Evolutionary conservation across 2,329 filamentous ascomycete species (phyloP).

Genomic region (Ophioceras dolichostomum): DNA sequence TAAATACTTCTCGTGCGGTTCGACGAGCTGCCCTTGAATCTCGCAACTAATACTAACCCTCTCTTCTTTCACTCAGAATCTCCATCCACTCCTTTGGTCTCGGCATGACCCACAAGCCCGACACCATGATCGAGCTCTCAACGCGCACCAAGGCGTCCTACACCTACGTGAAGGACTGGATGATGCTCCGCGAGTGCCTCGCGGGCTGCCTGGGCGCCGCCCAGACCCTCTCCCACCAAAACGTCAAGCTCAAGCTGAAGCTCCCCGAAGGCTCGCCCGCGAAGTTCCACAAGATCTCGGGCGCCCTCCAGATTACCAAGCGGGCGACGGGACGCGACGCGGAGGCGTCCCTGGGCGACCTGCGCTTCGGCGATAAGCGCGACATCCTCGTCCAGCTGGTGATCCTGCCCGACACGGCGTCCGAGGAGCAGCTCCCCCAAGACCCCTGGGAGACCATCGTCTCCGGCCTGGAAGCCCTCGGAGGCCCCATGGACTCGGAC

Average conservation of each 20-base stretch:
- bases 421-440: conserved; percentile 75
- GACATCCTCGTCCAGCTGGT: conserved; percentile 91
- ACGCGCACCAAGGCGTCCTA: conserved; percentile 94
- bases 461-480: conserved; percentile 84
- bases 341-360: conserved; percentile 80
- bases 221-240: conserved; percentile 94
- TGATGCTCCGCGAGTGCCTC: conserved; percentile 96
- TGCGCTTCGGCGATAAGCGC: conserved; percentile 88
- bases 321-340: conserved; percentile 89
- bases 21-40: not conserved
- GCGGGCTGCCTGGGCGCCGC: conserved; percentile 86
- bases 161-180: conserved; percentile 99
- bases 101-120: conserved; percentile 93
- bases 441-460: conserved; percentile 97
- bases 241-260: conserved; percentile 89
- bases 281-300: conserved; percentile 97
- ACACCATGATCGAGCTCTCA: conserved; percentile 96
- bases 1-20: no score
- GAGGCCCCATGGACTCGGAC: conserved; percentile 76
- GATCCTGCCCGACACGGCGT: conserved; percentile 74
- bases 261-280: conserved; percentile 92
- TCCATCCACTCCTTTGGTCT: conserved; percentile 94
- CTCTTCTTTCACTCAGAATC: conserved; percentile 45
- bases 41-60: conserved; percentile 13
- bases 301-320: conserved; percentile 91